Evolutionary conservation across 2,329 filamentous ascomycete species (phyloP).

Genomic region (Xylariaceae sp.): DNA sequence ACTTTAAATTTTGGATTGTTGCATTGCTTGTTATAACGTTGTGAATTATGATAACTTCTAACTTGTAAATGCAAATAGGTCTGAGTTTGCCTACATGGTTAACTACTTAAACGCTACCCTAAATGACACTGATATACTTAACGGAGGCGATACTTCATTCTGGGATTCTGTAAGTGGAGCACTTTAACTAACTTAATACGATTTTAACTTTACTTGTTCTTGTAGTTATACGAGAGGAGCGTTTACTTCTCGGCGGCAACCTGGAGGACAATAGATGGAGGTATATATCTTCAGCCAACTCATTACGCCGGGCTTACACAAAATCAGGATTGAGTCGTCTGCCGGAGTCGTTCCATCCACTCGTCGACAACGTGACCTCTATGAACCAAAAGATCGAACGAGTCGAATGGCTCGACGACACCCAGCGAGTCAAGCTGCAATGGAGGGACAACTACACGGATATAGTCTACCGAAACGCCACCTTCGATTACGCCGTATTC

Average conservation of each 20-base stretch:
- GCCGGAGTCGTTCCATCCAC: constrained; percentile 63
- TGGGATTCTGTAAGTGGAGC: constrained; percentile 46
- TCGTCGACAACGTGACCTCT: constrained; percentile 59
- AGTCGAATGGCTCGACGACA: constrained; percentile 53
- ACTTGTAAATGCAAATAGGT: constrained; percentile 33
- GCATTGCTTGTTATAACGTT: no score
- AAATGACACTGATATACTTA: constrained; percentile 56
- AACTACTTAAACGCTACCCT: constrained; percentile 58
- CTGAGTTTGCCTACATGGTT: constrained; percentile 64
- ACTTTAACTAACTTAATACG: not conserved
- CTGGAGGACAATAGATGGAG: constrained; percentile 67
- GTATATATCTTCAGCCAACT: constrained; percentile 21
- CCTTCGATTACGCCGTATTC: constrained; percentile 70
- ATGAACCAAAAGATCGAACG: constrained; percentile 61
- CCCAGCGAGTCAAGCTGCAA: constrained; percentile 58
- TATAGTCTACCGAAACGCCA: constrained; percentile 46
- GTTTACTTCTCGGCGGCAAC: constrained; percentile 62
- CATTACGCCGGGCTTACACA: not conserved
- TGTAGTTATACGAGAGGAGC: constrained; percentile 52
- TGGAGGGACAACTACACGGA: constrained; percentile 53
- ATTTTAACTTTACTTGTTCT: constrained; percentile 4
- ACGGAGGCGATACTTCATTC: constrained; percentile 46
- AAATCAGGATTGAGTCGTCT: constrained; percentile 51
- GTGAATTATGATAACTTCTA: not conserved
- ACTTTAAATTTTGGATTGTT: not conserved